Evolutionary conservation across 78 protist species (phyloP).

Genomic region (Dictyostelium intermedium): DNA sequence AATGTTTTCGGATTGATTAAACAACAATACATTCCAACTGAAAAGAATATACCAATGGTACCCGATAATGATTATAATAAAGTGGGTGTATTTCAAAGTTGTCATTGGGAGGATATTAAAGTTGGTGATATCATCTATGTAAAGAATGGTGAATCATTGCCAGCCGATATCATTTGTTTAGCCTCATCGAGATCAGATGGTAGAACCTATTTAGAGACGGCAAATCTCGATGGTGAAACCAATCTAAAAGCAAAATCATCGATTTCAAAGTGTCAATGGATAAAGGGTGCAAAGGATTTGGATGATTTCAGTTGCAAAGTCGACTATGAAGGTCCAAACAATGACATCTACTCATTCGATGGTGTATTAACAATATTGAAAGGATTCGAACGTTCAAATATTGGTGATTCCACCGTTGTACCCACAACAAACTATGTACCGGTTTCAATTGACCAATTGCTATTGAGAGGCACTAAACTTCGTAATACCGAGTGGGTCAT

Average conservation of each 20-base stretch:
- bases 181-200: constrained; percentile 56
- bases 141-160: constrained; percentile 49
- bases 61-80: neutral
- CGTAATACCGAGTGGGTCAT: constrained; percentile 89
- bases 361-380: constrained; percentile 62
- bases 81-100: neutral
- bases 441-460: constrained; percentile 30
- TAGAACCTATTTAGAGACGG: constrained; percentile 87
- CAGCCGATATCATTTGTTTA: constrained; percentile 72
- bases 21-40: neutral
- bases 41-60: neutral
- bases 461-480: constrained; percentile 77
- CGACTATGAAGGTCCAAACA: constrained; percentile 76
- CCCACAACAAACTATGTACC: constrained; percentile 25
- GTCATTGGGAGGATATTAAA: constrained; percentile 68
- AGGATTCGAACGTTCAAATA: constrained; percentile 5
- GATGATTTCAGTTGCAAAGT: constrained; percentile 49
- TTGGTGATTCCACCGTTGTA: neutral
- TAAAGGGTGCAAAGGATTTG: constrained; percentile 35
- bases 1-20: neutral
- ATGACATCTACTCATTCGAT: constrained; percentile 60
- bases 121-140: constrained; percentile 86
- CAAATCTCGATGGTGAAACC: constrained; percentile 93
- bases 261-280: constrained; percentile 38
- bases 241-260: constrained; percentile 52